Evolutionary conservation across 768 basidiomycete genomes (phyloP).

Genomic region (Chalciporus chontae): DNA sequence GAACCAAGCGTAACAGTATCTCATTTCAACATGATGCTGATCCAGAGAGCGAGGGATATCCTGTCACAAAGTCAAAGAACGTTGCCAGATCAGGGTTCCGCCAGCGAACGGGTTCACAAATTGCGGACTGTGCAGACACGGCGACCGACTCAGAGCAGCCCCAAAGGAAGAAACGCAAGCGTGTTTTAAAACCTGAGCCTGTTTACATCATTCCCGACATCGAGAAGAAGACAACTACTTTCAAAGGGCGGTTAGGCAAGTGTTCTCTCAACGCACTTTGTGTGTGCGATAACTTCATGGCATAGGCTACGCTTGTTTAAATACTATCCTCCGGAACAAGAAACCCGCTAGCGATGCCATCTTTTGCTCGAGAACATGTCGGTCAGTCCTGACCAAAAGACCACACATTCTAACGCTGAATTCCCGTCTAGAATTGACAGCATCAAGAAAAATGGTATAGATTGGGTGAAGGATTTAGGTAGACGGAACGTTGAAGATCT

Average conservation of each 20-base stretch:
- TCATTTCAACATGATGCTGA: neutral
- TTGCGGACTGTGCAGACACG: constrained; percentile 5
- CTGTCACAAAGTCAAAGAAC: neutral
- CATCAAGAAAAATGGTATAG: constrained; percentile 74
- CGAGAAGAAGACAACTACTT: constrained; percentile 60
- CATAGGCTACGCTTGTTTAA: constrained; percentile 76
- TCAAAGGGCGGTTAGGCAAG: constrained; percentile 60
- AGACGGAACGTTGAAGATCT: constrained; percentile 73
- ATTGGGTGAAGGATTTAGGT: constrained; percentile 80
- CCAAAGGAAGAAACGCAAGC: constrained; percentile 29
- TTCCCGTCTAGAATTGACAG: constrained; percentile 56
- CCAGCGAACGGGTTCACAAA: constrained; percentile 11
- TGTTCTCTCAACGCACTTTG: neutral
- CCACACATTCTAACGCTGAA: neutral
- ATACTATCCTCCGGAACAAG: constrained; percentile 71
- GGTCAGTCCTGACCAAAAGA: constrained; percentile 35
- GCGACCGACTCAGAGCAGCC: constrained; percentile 3
- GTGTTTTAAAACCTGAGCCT: constrained; percentile 40
- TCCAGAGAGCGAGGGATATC: neutral
- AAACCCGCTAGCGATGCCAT: constrained; percentile 63
- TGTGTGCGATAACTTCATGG: constrained; percentile 4
- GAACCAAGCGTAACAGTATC: neutral
- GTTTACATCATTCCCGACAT: constrained; percentile 73
- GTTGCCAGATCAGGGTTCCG: neutral
- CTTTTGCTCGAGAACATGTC: constrained; percentile 74